These are phyloP conservation scores for Heritiera littoralis DNA, from an alignment of 345 rosid species.

Conservation along the genomic window DNA sequence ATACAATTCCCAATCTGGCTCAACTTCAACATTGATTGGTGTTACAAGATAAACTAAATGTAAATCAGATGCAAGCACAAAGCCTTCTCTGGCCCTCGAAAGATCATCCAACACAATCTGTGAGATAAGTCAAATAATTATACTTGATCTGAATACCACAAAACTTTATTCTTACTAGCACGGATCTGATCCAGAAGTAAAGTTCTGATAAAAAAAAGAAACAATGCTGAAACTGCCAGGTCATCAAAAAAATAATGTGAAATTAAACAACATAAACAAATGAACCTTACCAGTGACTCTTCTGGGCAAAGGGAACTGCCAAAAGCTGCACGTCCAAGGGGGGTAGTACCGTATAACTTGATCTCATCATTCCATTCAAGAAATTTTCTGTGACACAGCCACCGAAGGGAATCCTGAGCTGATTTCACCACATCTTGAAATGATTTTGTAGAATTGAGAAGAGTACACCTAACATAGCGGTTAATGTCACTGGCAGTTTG, in stretches of 20 bases:
- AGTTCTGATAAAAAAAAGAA: not conserved
- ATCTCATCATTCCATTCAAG: constrained; percentile 95
- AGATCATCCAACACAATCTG: constrained; percentile 97
- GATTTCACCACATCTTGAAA: constrained; percentile 94
- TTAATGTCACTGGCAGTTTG: constrained; percentile 89
- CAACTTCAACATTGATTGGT: constrained; percentile 90
- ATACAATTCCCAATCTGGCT: constrained; percentile 95
- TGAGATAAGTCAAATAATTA: constrained; percentile 30
- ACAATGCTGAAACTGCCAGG: constrained; percentile 9
- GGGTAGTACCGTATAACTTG: constrained; percentile 77
- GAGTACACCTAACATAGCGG: constrained; percentile 95
- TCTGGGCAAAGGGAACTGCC: constrained; percentile 99
- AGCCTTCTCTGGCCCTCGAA: constrained; percentile 93
- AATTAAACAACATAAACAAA: constrained; percentile 8
- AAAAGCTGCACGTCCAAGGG: constrained; percentile 96
- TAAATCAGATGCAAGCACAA: constrained; percentile 95
- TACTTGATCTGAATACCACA: constrained; percentile 13
- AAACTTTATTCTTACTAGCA: not conserved
- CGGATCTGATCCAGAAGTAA: not conserved
- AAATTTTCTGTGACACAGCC: constrained; percentile 90
- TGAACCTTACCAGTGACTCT: constrained; percentile 78
- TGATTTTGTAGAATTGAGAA: constrained; percentile 92
- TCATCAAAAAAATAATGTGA: not conserved
- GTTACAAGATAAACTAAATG: constrained; percentile 91
- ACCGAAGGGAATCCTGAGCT: constrained; percentile 96